These are phyloP conservation scores for Hordeum pubiflorum DNA, from an alignment of 202 grass and related monocot genomes.

Conservation along the genomic window DNA sequence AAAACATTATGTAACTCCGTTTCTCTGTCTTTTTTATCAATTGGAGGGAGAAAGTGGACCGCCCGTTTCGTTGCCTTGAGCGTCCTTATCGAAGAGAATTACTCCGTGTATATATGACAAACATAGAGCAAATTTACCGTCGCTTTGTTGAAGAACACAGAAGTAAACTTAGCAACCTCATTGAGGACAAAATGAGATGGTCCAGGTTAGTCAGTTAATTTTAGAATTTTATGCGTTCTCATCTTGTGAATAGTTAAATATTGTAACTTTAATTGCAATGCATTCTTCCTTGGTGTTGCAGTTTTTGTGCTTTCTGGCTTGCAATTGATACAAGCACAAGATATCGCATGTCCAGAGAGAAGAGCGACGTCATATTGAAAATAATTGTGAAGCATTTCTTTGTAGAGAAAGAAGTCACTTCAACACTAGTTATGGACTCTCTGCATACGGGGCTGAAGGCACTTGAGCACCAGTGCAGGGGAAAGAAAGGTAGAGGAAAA, in stretches of 20 bases:
- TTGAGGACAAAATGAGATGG: conserved; percentile 66
- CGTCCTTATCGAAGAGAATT: conserved; percentile 58
- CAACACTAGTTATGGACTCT: conserved; percentile 83
- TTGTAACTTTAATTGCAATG: background rate
- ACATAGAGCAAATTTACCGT: conserved; percentile 75
- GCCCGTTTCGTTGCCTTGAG: conserved; percentile 69
- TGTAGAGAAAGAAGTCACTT: conserved; percentile 88
- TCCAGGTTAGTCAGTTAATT: conserved; percentile 44
- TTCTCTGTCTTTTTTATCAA: background rate
- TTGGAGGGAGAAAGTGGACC: conserved; percentile 66
- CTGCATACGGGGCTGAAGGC: conserved; percentile 69
- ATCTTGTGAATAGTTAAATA: background rate
- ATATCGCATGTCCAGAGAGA: conserved; percentile 59
- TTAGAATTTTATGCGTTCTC: background rate
- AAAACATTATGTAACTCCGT: conserved; percentile 24
- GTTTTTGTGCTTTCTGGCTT: conserved; percentile 78
- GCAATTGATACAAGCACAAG: conserved; percentile 51
- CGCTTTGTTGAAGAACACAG: conserved; percentile 53
- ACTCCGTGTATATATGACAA: conserved; percentile 57
- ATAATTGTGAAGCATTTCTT: conserved; percentile 74
- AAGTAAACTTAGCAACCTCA: conserved; percentile 52
- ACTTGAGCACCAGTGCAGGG: conserved; percentile 58
- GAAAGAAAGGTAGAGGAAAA: conserved; percentile 46
- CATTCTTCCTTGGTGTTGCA: conserved; percentile 45
- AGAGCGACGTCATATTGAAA: conserved; percentile 55